These are phyloP conservation scores for Tulasnella calospora DNA, from an alignment of 768 basidiomycete genomes.

Conservation along the genomic window DNA sequence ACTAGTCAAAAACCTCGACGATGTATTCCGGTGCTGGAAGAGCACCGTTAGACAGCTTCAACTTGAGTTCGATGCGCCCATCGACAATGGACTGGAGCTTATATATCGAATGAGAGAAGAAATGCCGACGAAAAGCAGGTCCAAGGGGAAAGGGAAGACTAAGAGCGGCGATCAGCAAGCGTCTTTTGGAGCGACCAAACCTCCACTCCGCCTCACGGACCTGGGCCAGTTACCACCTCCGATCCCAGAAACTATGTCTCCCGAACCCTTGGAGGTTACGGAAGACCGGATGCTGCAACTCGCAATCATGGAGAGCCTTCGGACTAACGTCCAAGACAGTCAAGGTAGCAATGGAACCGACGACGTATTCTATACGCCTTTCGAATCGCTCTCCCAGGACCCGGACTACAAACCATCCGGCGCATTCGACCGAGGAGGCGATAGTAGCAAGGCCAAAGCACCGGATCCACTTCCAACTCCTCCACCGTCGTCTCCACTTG, in stretches of 20 bases:
- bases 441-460: neutral
- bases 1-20: neutral
- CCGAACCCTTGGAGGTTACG: neutral
- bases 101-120: slow-evolving; percentile 18
- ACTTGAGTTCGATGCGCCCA: slow-evolving; percentile 4
- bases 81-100: slow-evolving; percentile 17
- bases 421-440: neutral
- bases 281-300: slow-evolving; percentile 34
- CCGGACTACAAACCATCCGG: neutral
- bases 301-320: slow-evolving; percentile 32
- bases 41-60: neutral
- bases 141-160: slow-evolving; percentile 9
- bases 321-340: neutral
- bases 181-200: neutral
- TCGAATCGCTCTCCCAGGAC: neutral
- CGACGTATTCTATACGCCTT: neutral
- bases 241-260: neutral
- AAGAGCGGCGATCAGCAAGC: slow-evolving; percentile 20
- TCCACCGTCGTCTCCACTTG: neutral
- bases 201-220: neutral
- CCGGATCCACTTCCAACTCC: slow-evolving; percentile 2
- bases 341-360: neutral
- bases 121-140: neutral
- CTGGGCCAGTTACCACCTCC: neutral
- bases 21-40: neutral